Conservation (phyloP, 176 grass and related monocot genomes). For the Phragmites australis region DNA sequence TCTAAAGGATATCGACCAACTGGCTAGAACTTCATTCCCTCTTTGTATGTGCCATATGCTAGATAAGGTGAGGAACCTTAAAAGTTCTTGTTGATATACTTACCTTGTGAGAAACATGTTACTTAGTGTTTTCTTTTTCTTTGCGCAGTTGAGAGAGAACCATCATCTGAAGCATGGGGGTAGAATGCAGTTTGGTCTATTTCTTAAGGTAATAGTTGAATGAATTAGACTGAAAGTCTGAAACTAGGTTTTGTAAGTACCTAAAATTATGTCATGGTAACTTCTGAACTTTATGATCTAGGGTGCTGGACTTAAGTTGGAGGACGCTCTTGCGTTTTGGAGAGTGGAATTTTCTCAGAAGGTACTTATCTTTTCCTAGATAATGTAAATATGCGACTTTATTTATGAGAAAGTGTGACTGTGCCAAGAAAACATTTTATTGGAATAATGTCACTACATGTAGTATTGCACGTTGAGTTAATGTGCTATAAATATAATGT, state of each 20-base stretch:
- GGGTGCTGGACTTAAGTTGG: slow-evolving; percentile 94
- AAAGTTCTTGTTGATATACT: slow-evolving; percentile 32
- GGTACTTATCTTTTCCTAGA: slow-evolving; percentile 48
- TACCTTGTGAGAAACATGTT: slow-evolving; percentile 29
- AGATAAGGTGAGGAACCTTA: slow-evolving; percentile 63
- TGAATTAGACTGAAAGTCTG: not conserved
- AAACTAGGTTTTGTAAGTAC: not conserved
- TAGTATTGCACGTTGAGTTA: not conserved
- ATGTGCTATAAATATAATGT: slow-evolving; percentile 17
- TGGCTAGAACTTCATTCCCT: slow-evolving; percentile 82
- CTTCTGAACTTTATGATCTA: slow-evolving; percentile 30
- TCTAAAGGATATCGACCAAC: slow-evolving; percentile 88
- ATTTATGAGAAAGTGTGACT: not conserved
- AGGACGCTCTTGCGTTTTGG: slow-evolving; percentile 97
- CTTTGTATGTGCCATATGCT: slow-evolving; percentile 98
- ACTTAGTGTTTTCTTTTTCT: slow-evolving; percentile 35
- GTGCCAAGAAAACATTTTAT: slow-evolving; percentile 7
- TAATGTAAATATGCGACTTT: slow-evolving; percentile 12
- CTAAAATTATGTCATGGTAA: slow-evolving; percentile 7
- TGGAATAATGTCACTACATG: not conserved
- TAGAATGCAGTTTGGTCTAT: slow-evolving; percentile 96
- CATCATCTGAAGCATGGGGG: slow-evolving; percentile 97
- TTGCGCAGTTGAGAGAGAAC: slow-evolving; percentile 81
- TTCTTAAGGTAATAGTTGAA: slow-evolving; percentile 80
- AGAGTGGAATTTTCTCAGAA: slow-evolving; percentile 97